Evolutionary conservation across 1,284 basidiomycete species (phyloP).

Genomic region (Irpex lacteus): DNA sequence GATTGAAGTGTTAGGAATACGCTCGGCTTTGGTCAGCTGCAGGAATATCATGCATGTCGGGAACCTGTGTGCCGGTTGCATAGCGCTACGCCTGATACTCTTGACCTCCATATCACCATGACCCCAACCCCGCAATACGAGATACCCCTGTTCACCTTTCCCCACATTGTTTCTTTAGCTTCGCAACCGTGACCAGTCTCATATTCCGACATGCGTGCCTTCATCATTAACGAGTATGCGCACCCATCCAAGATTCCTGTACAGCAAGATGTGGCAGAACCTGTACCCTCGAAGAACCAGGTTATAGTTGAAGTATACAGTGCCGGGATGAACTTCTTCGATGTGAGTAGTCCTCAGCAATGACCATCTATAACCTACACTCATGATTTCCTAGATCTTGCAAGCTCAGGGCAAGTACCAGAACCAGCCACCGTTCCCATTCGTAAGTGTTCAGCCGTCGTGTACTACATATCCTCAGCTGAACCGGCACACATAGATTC

Average conservation of each 20-base stretch:
- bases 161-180: not conserved
- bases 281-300: slow-evolving; percentile 46
- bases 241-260: slow-evolving; percentile 73
- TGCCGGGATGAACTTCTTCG: slow-evolving; percentile 79
- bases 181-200: not conserved
- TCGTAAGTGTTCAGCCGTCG: slow-evolving; percentile 31
- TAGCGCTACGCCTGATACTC: not conserved
- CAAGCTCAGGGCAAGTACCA: slow-evolving; percentile 91
- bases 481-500: slow-evolving; percentile 25
- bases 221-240: slow-evolving; percentile 68
- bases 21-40: not conserved
- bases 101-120: not conserved
- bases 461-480: not conserved
- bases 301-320: slow-evolving; percentile 84
- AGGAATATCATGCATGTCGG: not conserved
- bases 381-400: slow-evolving; percentile 52
- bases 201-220: slow-evolving; percentile 65
- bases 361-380: not conserved
- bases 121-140: not conserved
- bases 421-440: slow-evolving; percentile 78
- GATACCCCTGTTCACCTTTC: not conserved
- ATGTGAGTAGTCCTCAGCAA: slow-evolving; percentile 39
- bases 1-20: not conserved
- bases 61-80: not conserved
- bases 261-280: slow-evolving; percentile 59